Percentiles rank a stretch among this genome's conserved stretches.
These are phyloP conservation scores for Toxicodendron radicans DNA, from an alignment of 345 rosid species.

Conservation along the genomic window DNA sequence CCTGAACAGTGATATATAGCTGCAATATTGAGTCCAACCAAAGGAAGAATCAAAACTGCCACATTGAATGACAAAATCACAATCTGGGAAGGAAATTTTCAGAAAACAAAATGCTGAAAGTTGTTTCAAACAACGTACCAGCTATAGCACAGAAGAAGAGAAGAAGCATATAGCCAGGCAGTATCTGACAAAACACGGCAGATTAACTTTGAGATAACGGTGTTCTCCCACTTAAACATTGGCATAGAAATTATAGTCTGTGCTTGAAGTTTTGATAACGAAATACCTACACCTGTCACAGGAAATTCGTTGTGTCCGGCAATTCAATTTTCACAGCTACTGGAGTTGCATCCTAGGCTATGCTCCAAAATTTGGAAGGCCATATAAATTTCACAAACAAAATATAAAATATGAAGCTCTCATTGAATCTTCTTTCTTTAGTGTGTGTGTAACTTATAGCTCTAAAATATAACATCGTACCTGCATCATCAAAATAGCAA, in stretches of 20 bases:
- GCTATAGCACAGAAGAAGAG: constrained; percentile 41
- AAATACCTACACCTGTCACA: constrained; percentile 49
- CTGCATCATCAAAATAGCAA: too few relatives aligned
- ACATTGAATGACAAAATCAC: constrained; percentile 20
- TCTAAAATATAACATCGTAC: too few relatives aligned
- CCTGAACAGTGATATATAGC: constrained; percentile 26
- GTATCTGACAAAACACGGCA: constrained; percentile 63
- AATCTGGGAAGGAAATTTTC: not conserved
- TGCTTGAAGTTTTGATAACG: constrained; percentile 55
- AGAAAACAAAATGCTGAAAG: not conserved
- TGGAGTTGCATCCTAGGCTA: constrained; percentile 67
- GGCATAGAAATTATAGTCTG: constrained; percentile 18
- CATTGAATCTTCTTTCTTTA: constrained; percentile 13
- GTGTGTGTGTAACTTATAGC: too few relatives aligned
- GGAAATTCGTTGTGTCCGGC: constrained; percentile 55
- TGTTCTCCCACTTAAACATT: constrained; percentile 30
- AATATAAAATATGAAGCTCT: not conserved
- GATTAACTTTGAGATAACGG: constrained; percentile 60
- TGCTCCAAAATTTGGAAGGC: constrained; percentile 82
- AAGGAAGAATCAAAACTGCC: constrained; percentile 46
- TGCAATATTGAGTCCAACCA: constrained; percentile 29
- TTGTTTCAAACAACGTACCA: constrained; percentile 40
- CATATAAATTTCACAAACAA: constrained; percentile 26
- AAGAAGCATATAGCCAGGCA: constrained; percentile 66
- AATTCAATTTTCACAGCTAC: constrained; percentile 60